phyloP scores from a whole-genome alignment of 1,284 basidiomycete genomes.

The Fomitopsis schrenkii region DNA sequence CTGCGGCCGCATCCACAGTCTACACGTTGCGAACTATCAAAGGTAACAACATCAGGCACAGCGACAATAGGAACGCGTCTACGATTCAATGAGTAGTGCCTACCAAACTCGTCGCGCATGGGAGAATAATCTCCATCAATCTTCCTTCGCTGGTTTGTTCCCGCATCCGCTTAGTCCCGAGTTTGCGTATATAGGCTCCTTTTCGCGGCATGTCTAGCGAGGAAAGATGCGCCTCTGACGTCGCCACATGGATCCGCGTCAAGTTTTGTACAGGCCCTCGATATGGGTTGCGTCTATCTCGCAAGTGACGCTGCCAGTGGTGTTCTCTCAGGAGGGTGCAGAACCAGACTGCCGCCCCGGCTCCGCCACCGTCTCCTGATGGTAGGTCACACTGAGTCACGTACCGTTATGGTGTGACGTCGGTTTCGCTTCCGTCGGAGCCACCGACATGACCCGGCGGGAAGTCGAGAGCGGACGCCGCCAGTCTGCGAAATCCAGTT shows the following conservation, averaged over 20 bases:
- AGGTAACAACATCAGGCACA: too few relatives aligned
- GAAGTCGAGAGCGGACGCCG: background rate
- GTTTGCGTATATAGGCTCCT: background rate
- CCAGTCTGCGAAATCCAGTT: too few relatives aligned
- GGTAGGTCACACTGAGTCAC: background rate
- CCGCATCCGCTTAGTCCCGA: background rate
- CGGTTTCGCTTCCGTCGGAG: background rate
- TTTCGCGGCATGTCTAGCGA: background rate
- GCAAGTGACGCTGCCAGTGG: background rate
- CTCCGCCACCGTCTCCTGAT: background rate
- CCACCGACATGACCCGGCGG: background rate
- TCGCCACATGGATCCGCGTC: slow-evolving; percentile 3
- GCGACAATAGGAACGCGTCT: too few relatives aligned
- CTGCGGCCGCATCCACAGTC: background rate
- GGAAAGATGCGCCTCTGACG: background rate
- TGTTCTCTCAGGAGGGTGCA: background rate
- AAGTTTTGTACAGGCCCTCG: background rate
- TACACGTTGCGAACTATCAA: background rate
- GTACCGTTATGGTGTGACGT: background rate
- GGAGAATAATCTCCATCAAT: background rate
- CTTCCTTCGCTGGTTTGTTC: background rate
- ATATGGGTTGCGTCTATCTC: background rate
- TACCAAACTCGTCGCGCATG: too few relatives aligned
- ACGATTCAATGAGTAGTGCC: too few relatives aligned
- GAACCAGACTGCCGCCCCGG: background rate